These are phyloP conservation scores for Potentilla sterilis DNA, from an alignment of 306 rosid genomes.

Conservation along the genomic window DNA sequence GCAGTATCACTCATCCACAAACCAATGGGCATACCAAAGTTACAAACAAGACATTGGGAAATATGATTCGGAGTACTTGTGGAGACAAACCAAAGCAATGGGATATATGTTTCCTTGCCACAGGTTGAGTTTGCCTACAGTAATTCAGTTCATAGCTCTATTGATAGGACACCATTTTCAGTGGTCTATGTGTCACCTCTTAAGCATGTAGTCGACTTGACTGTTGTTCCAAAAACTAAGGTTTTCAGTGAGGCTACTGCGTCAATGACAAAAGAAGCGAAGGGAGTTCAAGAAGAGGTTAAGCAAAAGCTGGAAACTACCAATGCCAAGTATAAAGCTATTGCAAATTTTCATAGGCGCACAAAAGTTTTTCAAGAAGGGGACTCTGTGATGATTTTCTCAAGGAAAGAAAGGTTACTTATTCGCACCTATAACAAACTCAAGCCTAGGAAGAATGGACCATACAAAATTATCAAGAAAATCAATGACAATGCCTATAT, in stretches of 20 bases:
- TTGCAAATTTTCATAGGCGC: background rate
- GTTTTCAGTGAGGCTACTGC: background rate
- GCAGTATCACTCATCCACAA: background rate
- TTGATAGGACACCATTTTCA: background rate
- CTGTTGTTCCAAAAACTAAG: background rate
- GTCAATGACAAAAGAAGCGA: background rate
- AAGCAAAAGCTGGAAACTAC: background rate
- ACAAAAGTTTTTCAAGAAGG: background rate
- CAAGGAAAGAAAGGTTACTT: background rate
- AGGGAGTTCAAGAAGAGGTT: background rate
- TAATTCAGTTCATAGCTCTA: background rate
- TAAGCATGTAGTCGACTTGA: background rate
- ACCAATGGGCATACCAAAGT: background rate
- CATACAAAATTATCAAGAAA: background rate
- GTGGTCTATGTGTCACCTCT: background rate
- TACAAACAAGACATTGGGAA: background rate
- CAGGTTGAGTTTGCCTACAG: background rate
- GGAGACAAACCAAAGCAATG: background rate
- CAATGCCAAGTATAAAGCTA: background rate
- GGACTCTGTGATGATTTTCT: background rate
- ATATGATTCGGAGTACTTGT: background rate
- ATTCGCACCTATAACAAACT: background rate
- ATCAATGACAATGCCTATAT: background rate
- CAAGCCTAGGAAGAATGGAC: background rate
- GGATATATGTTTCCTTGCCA: too few relatives aligned